Percentiles rank a stretch among this genome's conserved stretches.
Evolutionary conservation across 371 early-diverging fungal genomes (phyloP).

Genomic region (Capniomyces stellatus): DNA sequence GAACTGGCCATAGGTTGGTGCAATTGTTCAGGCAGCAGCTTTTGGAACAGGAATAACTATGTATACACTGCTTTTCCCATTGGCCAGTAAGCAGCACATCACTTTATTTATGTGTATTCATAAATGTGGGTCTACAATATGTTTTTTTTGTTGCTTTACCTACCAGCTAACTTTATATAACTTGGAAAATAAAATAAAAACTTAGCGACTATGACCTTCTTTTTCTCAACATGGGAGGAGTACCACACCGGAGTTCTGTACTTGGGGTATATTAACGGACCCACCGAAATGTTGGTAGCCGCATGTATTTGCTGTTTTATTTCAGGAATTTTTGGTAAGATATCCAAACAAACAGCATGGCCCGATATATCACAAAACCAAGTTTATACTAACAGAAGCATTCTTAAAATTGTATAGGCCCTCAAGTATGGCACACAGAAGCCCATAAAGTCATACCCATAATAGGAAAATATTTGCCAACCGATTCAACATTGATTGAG

Average conservation of each 20-base stretch:
- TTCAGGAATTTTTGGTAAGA: constrained; percentile 39
- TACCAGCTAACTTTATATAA: background rate
- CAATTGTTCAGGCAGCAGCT: constrained; percentile 63
- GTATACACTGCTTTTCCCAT: constrained; percentile 38
- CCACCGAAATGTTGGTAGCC: constrained; percentile 83
- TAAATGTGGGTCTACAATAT: no score
- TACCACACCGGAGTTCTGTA: constrained; percentile 87
- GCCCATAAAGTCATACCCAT: constrained; percentile 14
- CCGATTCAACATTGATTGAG: constrained; percentile 30
- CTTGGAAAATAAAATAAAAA: no score
- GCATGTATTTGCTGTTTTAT: constrained; percentile 46
- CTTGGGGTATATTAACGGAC: constrained; percentile 84
- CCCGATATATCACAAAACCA: no score
- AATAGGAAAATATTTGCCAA: constrained; percentile 26
- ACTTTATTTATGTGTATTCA: no score
- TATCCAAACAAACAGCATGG: background rate
- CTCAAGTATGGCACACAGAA: constrained; percentile 19
- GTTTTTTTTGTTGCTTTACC: no score
- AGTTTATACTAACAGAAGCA: no score
- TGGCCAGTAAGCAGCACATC: constrained; percentile 22
- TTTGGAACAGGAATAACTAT: constrained; percentile 58
- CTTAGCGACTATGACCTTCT: constrained; percentile 53
- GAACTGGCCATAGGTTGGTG: constrained; percentile 41
- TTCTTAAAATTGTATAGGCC: constrained; percentile 9
- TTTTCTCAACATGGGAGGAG: constrained; percentile 86